Evolutionary conservation across 75 land plant genomes (phyloP).

Genomic region (Gnetum montanum): DNA sequence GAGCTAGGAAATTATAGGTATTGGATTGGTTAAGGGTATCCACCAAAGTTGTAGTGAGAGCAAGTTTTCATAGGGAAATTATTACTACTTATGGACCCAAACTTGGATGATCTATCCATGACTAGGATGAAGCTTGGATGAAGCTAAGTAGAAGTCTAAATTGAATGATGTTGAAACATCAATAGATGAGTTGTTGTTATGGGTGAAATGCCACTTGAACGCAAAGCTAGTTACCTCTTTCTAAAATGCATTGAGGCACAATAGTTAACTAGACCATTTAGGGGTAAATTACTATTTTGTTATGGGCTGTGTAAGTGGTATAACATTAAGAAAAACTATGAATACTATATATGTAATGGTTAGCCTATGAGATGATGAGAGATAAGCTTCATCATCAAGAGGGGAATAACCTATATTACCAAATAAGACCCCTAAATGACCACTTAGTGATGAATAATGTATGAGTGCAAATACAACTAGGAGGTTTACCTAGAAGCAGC

Average conservation of each 20-base stretch:
- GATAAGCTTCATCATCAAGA: background rate
- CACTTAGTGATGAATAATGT: background rate
- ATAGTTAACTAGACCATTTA: background rate
- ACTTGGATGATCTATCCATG: constrained; percentile 17
- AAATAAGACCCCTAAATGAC: too few relatives aligned
- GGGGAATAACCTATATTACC: background rate
- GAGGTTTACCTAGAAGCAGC: too few relatives aligned
- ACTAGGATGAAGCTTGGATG: constrained; percentile 10
- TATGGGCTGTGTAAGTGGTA: background rate
- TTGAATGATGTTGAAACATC: constrained; percentile 7
- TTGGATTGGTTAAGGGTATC: constrained; percentile 10
- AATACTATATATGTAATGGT: background rate
- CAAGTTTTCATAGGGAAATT: constrained; percentile 7
- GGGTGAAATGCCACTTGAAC: background rate
- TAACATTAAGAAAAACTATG: background rate
- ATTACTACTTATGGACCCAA: constrained; percentile 13
- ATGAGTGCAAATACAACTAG: background rate
- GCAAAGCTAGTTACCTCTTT: background rate
- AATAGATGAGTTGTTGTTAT: background rate
- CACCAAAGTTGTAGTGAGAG: constrained; percentile 10
- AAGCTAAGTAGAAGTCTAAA: constrained; percentile 12
- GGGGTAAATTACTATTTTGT: background rate
- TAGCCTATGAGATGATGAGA: background rate
- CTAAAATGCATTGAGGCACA: background rate
- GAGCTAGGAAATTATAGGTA: too few relatives aligned